These are phyloP conservation scores for Teratosphaeria epicoccoides DNA, from an alignment of 2,329 filamentous ascomycete genomes.

Conservation along the genomic window DNA sequence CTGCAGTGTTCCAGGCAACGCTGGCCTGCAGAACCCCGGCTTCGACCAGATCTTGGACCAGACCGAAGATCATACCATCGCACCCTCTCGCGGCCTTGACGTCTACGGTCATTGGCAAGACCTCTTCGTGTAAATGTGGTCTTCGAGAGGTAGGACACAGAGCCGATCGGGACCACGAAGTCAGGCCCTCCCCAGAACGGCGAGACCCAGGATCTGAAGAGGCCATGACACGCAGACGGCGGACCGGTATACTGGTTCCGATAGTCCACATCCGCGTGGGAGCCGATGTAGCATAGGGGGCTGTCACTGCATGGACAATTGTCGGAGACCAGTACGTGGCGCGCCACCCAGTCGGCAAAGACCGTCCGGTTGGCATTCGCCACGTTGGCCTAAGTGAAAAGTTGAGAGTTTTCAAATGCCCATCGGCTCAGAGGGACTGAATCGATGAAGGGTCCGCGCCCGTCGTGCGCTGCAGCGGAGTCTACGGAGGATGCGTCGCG, in stretches of 20 bases:
- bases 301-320: constrained; percentile 39
- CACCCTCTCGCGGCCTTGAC: constrained; percentile 50
- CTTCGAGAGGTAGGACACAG: constrained; percentile 35
- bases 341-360: constrained; percentile 40
- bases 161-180: constrained; percentile 36
- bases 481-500: constrained; percentile 41
- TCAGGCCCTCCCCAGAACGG: constrained; percentile 39
- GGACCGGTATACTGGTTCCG: constrained; percentile 35
- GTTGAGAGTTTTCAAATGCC: constrained; percentile 35
- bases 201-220: constrained; percentile 37
- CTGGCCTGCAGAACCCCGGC: constrained; percentile 40
- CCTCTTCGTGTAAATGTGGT: constrained; percentile 41
- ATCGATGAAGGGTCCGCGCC: constrained; percentile 40
- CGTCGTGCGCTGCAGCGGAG: constrained; percentile 37
- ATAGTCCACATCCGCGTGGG: constrained; percentile 31
- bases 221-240: constrained; percentile 39
- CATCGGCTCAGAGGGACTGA: constrained; percentile 40
- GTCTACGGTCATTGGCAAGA: constrained; percentile 48
- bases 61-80: constrained; percentile 46
- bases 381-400: constrained; percentile 28
- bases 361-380: constrained; percentile 41
- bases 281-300: constrained; percentile 40
- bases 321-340: constrained; percentile 34
- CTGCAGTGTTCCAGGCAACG: constrained; percentile 34
- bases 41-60: constrained; percentile 42